Evolutionary conservation across 2,329 filamentous ascomycete species (phyloP), one percentile per base, ranked within the genome.

Genomic region (Xylaria sp.): DNA sequence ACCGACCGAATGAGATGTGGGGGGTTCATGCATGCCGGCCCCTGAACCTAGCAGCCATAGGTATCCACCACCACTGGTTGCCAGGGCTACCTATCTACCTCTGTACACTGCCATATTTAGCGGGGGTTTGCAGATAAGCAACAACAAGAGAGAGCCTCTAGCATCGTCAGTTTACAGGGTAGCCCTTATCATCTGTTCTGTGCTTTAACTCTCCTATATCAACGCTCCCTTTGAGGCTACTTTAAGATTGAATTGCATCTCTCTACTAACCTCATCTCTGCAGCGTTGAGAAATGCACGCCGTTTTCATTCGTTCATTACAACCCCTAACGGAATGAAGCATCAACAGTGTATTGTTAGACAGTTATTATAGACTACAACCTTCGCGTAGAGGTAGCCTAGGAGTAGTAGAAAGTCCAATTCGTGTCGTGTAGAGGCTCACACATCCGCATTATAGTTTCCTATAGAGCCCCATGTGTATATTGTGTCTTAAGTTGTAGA

Each of bases 21-120:
- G 65, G 65, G 57, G 48, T 53, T 55, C 57, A 60, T 58, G 66
- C 71, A 63, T 65, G 61, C 37, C 42, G 40, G 32, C 61, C 68
- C 68, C 65, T 70, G 61, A 70, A 65, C 68, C 68, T 10, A 27
- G 65, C 48, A 47, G 27, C 50, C n/a, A n/a, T n/a, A 27, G 47
- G 21, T 50, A 44, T 35, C 40, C 37, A 37, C n/a, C 29, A n/a
- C 3, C 32, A 32, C 13, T 65, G 65, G 66, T 68, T 65, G 66
- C 62, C 18, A 18, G 58, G 62, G 62, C 42, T 65, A 68, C 65
- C 29, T 40, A 27, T 13, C 35, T 40, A 40, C 35, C 35, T 40
- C 3, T 18, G 42, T 16, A 21, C 9, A 44, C 9, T 1, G 12
- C 5, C n/a, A n/a, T n/a, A n/a, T 21, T 44, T 51, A 29, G 48